Conservation (phyloP, 2,329 filamentous ascomycete genomes). For the Didymella pinodella region DNA sequence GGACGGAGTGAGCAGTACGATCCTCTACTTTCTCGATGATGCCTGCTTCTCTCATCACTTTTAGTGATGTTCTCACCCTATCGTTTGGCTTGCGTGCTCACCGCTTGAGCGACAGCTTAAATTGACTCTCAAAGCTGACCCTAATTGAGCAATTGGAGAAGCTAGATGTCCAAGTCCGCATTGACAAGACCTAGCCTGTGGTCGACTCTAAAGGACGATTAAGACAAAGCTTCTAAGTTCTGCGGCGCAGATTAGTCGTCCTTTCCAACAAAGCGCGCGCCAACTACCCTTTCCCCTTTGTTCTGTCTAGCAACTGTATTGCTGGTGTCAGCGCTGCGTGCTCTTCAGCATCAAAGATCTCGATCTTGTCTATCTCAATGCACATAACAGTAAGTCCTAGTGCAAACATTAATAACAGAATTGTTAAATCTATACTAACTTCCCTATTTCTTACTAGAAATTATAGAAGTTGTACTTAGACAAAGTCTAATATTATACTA, state of each 20-base stretch:
- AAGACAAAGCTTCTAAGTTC: slow-evolving; percentile 51
- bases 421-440: too few species aligned
- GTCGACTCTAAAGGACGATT: slow-evolving; percentile 49
- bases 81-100: too few species aligned
- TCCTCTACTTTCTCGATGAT: too few species aligned
- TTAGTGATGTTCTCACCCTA: not conserved
- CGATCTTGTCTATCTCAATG: not conserved
- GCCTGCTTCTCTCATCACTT: not conserved
- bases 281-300: slow-evolving; percentile 47
- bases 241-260: slow-evolving; percentile 49
- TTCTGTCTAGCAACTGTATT: slow-evolving; percentile 54
- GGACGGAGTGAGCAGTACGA: not conserved
- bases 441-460: too few species aligned
- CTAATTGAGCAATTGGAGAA: too few species aligned
- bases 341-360: slow-evolving; percentile 30
- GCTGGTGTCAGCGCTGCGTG: slow-evolving; percentile 22
- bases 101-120: too few species aligned
- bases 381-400: not conserved
- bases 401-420: too few species aligned
- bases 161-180: too few species aligned
- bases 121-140: too few species aligned
- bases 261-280: slow-evolving; percentile 38
- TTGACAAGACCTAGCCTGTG: not conserved
- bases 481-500: too few species aligned
- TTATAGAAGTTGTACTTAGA: too few species aligned